Base-by-base conservation (phyloP, 2,329 filamentous ascomycete genomes). In the Neopestalotiopsis rosae region DNA sequence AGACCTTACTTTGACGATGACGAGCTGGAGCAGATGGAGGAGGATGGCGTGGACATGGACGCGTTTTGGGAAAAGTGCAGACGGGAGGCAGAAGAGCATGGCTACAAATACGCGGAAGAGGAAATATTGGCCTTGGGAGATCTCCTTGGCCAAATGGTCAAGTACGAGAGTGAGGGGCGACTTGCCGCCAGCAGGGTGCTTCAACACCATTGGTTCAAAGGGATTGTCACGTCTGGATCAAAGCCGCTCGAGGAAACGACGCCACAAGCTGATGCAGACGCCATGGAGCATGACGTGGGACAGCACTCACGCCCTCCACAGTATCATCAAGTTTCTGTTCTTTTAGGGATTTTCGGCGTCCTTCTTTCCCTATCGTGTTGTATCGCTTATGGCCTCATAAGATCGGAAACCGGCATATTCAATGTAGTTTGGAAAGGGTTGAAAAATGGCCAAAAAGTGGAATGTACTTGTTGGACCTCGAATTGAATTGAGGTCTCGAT, bases 141-240 rank as follows among this genome's bases (percentile, higher is more conserved):
- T 12, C 65, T 67, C 30, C 57, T 67, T 20, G 40, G 57, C 12
- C 45, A 49, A 52, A 61, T 67, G n/a, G 57, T 67, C 56, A 61
- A 61, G 28, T 67, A 67, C 12, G 57, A 67, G 12, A 34, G 52
- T 4, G 42, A 42, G 17, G 57, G 42, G 13, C 57, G 65, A 4
- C 14, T 67, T 13, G 32, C 52, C 14, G 45, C 59, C 34, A 57
- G 59, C 9, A 38, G 40, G 40, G 28, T 67, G 6, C 52, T 67
- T 30, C 65, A 34, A 20, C 65, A 67, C n/a, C 52, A 17, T 13
- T 67, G 65, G 65, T 67, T 67, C 45, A 10, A 52, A 20, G n/a
- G n/a, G 2, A 17, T 52, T 7, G 45, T 17, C n/a, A 20, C n/a
- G n/a, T 17, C 45, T 2, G 14, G 5, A 52, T 3, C 45, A 52